Evolutionary conservation across 2,329 filamentous ascomycete species (phyloP).

Genomic region (Fusarium nisikadoi): DNA sequence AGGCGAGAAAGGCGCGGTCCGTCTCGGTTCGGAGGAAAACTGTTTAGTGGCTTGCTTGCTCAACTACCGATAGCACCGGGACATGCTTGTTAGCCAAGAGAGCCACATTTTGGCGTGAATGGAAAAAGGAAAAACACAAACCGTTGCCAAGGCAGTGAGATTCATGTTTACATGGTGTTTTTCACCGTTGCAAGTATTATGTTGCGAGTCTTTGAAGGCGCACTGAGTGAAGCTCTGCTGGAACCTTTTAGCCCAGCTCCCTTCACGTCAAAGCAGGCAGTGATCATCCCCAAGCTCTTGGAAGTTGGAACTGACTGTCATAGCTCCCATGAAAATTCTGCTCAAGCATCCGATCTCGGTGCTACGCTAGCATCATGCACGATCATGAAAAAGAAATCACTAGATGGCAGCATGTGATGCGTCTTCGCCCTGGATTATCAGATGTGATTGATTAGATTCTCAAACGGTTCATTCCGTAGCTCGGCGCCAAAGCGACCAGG

Average conservation of each 20-base stretch:
- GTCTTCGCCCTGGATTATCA: conserved; percentile 17
- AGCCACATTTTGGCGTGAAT: neutral
- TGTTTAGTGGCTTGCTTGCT: neutral
- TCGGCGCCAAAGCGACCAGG: conserved; percentile 20
- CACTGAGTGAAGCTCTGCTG: fast-evolving
- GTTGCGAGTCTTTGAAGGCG: neutral
- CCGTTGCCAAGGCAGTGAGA: neutral
- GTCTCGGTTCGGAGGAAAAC: neutral
- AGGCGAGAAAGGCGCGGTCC: neutral
- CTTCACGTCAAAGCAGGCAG: neutral
- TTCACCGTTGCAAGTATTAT: neutral
- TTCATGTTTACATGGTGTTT: neutral
- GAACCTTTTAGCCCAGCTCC: neutral
- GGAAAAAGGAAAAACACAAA: neutral
- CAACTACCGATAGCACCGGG: conserved; percentile 19
- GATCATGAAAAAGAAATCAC: conserved; percentile 3
- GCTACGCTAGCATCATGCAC: conserved; percentile 9
- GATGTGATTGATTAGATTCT: conserved; percentile 43
- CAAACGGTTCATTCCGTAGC: conserved; percentile 35
- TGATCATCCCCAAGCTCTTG: neutral
- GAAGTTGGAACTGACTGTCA: neutral
- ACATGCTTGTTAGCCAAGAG: conserved; percentile 1
- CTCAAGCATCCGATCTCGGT: conserved; percentile 27
- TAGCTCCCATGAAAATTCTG: conserved; percentile 18
- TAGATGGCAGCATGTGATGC: conserved; percentile 21